These are phyloP conservation scores for Vararia minispora DNA, from an alignment of 768 basidiomycete species.

Conservation along the genomic window DNA sequence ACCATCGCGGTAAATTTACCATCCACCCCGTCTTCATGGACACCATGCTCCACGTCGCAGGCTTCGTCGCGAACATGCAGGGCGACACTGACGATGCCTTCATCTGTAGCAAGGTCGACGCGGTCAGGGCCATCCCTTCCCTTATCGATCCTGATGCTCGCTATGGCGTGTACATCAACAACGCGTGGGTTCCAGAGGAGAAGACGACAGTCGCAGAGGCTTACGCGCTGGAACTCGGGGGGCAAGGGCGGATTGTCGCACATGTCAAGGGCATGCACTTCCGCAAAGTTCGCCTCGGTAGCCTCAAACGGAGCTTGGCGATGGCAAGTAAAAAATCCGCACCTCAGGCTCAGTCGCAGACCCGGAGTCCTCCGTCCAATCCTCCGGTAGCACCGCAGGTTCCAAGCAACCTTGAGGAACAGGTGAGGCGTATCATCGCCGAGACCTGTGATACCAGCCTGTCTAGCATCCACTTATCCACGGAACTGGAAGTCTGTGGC, in stretches of 20 bases:
- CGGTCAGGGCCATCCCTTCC: conserved; percentile 34
- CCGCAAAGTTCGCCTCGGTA: conserved; percentile 38
- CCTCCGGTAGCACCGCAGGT: background rate
- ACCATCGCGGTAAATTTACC: conserved; percentile 24
- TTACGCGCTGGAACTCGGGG: conserved; percentile 32
- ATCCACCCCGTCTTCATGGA: conserved; percentile 53
- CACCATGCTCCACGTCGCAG: conserved; percentile 56
- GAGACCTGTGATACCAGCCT: conserved; percentile 27
- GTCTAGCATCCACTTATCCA: conserved; percentile 1
- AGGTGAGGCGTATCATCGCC: conserved; percentile 28
- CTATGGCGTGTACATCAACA: conserved; percentile 44
- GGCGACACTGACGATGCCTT: conserved; percentile 40
- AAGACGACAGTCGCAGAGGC: conserved; percentile 39
- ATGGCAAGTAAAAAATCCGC: conserved; percentile 14
- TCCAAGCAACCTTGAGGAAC: conserved; percentile 19
- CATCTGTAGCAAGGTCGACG: conserved; percentile 48
- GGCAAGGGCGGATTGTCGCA: conserved; percentile 36
- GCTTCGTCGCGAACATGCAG: conserved; percentile 56
- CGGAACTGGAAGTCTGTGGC: conserved; percentile 15
- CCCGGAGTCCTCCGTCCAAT: background rate
- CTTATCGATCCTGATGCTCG: conserved; percentile 27
- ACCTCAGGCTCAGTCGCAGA: background rate
- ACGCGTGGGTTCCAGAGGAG: conserved; percentile 30
- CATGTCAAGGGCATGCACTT: conserved; percentile 48
- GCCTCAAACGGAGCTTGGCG: conserved; percentile 35